Evolutionary conservation across 345 rosid genomes (phyloP), one percentile per base, ranked within the genome.

Genomic region (Dimocarpus longan): DNA sequence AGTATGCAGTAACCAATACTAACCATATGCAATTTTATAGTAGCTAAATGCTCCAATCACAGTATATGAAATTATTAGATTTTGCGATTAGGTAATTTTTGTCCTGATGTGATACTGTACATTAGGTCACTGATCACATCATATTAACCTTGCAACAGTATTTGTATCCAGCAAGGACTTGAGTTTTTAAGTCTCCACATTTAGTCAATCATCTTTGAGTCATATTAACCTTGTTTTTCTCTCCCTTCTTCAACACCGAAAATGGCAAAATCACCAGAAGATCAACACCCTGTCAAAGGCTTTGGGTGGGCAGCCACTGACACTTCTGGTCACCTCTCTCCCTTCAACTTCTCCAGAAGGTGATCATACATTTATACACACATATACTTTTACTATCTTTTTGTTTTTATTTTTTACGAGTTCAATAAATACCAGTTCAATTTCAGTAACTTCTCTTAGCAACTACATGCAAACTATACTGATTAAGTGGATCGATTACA

Each of bases 261-360:
- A 42, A 78, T 82, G 82, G 78, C 78, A 4, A 66, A 50, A 57
- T 74, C 81, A 12, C 74, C 83, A 16, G 84, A 77, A 52, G 71
- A 60, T 15, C 76, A 81, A 69, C 87, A 86, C 21, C 86, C 84
- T 10, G 71, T 62, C 8, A 43, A 63, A 40, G 84, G 84, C 21
- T 62, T 81, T 68, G 89, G 87, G 6, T 86, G 84, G 82, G 87
- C 87, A 8, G 87, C 89, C 16, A 70, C 79, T 64, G 85, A 86
- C 79, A 11, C 76, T 1, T 80, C 85, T 18, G 87, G 87, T 8
- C 70, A 76, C 21, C 84, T 86, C 57, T 81, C 85, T 54, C 89
- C 89, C 24, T 86, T 86, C 79, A 75, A 76, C 42, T 84, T 86
- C 79, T 86, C 89, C 15, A 76, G 87, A 32, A 81, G 88, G 86